Base-by-base conservation (phyloP, 2,329 filamentous ascomycete genomes). In the Phaeosphaeriaceae sp. region DNA sequence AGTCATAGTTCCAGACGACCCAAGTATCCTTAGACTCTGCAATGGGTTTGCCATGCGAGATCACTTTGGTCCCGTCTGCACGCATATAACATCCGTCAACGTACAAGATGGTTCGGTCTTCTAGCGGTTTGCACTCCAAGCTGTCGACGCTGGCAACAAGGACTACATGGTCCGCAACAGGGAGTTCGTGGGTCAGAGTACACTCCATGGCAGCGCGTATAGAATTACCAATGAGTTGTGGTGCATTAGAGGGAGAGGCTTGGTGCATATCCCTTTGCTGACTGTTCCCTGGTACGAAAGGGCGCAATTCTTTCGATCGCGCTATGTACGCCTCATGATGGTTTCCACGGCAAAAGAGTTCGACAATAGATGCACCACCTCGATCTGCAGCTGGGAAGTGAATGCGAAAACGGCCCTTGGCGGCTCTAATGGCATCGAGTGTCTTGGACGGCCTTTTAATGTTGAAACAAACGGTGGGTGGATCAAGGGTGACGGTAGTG, bases 391-490 rank as follows among this genome's bases (percentile, higher is more conserved):
- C 48, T 2, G 84, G 73, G n/a, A 85, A 67, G 58, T 84, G 79
- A 0, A 83, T 75, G 6, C 76, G 74, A 53, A 87, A 81, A 15
- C 38, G 55, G 8, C 64, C 62, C 0, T 72, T 61, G 3, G 70
- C 64, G 3, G 59, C 60, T 1, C 77, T 78, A 16, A 87, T 80
- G 6, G 81, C 81, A 44, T 78, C 74, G 39, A 83, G 76, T 0
- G 83, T 85, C 30, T 79, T 74, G 1, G 83, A 86, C 2, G 82
- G 81, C 2, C 77, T 59, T 42, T 79, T 79, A 47, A 87, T 76
- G 53, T 87, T 87, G 76, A 87, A 87, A 1, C 82, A 83, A 20
- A 87, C 74, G n/a, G 83, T 75, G 0, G 84, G 82, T 1, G 84
- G 84, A 23, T 75, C 63, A 3, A 87, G 71, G 0, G 82, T 79